Evolutionary conservation across 805 yeast genomes (phyloP), one percentile per base, ranked within the genome.

Genomic region (Yamadazyma endophytica): DNA sequence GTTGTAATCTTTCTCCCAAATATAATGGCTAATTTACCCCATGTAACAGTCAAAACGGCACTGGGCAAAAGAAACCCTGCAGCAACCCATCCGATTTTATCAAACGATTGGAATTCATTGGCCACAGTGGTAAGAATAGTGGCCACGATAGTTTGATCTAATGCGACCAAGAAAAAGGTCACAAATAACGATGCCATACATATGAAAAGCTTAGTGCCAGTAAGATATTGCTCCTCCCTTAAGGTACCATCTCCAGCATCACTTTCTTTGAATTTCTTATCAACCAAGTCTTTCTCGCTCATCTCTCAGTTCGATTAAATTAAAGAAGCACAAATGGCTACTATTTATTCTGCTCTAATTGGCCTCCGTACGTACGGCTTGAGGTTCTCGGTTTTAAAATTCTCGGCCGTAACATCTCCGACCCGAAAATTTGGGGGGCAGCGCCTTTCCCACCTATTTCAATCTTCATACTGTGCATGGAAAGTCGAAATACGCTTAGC

Each of bases 181-280:
- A 56, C 33, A 33, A 53, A 52, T 4, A 56, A 33, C 3, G 67
- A 44, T 1, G 46, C 6, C 13, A 60, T 37, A 36, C 67, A 55
- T 8, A 52, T 23, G 2, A 25, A 32, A 17, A 63, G 41, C 13
- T 44, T 41, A 17, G 32, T 8, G 0, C 68, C 70, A 25, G 47
- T 35, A 32, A 64, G 44, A 30, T 57, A 57, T 35, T 61, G 64
- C 18, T 64, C 68, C 32, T 57, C 58, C 40, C 64, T 50, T 26
- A 39, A 49, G 5, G 68, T 59, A 12, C 68, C 69, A 36, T 64
- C 69, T 22, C 70, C 68, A 15, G 69, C 68, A 42, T 65, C 69
- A 30, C 59, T 46, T 37, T 67, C 71, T 17, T 46, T 37, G 35
- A 52, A 62, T 18, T 38, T 35, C 26, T 40, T 37, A 13, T 31